Evolutionary conservation across 345 rosid genomes (phyloP).

Genomic region (Melastoma malabathricum): DNA sequence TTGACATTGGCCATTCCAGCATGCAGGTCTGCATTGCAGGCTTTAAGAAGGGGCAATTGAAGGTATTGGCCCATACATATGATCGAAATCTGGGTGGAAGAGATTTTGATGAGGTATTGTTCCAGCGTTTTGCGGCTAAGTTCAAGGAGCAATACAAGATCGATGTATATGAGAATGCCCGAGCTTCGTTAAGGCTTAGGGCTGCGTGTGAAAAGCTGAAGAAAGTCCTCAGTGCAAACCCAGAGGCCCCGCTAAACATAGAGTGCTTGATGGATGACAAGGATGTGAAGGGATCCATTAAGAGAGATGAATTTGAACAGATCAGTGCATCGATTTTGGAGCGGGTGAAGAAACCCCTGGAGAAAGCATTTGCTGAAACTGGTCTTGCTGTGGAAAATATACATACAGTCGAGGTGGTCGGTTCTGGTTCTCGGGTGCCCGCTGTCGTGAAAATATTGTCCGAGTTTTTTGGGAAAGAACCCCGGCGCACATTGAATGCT

Average conservation of each 20-base stretch:
- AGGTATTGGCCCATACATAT: constrained; percentile 61
- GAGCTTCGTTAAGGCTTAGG: constrained; percentile 75
- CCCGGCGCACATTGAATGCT: constrained; percentile 93
- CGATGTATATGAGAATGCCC: constrained; percentile 78
- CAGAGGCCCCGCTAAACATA: constrained; percentile 70
- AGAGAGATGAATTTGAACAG: constrained; percentile 87
- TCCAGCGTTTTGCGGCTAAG: constrained; percentile 63
- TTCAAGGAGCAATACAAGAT: constrained; percentile 87
- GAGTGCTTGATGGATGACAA: constrained; percentile 98
- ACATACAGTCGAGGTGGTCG: constrained; percentile 89
- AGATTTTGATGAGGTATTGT: constrained; percentile 84
- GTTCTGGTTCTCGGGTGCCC: constrained; percentile 85
- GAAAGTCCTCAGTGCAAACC: constrained; percentile 93
- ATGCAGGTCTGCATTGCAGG: constrained; percentile 96
- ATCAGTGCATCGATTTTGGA: constrained; percentile 73
- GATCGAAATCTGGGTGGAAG: constrained; percentile 85
- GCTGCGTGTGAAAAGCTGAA: constrained; percentile 84
- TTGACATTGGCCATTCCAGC: constrained; percentile 84
- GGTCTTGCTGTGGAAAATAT: constrained; percentile 59
- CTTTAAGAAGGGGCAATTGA: constrained; percentile 79
- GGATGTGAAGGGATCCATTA: constrained; percentile 78
- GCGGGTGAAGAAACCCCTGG: constrained; percentile 79
- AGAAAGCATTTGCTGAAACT: constrained; percentile 87
- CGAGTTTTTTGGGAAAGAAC: constrained; percentile 96
- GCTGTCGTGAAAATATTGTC: constrained; percentile 66